Base-by-base conservation (phyloP, 805 yeast genomes). In the Lachancea quebecensis region DNA sequence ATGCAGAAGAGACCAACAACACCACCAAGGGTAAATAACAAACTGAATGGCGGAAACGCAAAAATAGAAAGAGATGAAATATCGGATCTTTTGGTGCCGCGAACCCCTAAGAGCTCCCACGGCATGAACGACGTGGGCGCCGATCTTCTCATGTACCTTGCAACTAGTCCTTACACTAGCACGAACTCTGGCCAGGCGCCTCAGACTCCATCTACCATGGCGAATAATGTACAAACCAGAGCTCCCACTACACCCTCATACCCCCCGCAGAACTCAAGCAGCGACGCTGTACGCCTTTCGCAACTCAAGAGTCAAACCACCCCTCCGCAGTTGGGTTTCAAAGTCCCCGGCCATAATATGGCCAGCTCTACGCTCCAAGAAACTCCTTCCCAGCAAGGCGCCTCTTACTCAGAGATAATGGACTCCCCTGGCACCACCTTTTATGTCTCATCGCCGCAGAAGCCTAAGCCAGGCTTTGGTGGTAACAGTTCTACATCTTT, bases 71-170 rank as follows among this genome's bases (percentile, higher is more conserved):
- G 36, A n/a, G 37, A 45, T 17, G 25, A 33, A 10, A 30, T 38
- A n/a, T 48, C 53, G 7, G 46, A 51, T 21, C 50, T 55, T 4
- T 49, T 54, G 14, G 47, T 42, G 15, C 50, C 55, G 14, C 39
- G 50, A 18, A 51, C 55, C 16, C 55, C 55, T 8, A 40, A 38
- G 18, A 31, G 11, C 16, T 17, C 45, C n/a, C 21, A 8, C 17
- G 42, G 38, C 16, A 53, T 52, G 10, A 57, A 59, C 45, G 65
- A 59, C 27, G 50, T 57, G 11, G 69, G 66, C 11, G 68, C 67
- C 10, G 69, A 65, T 48, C 40, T 65, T 31, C 51, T 65, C 34
- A 60, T 65, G 62, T 65, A 64, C 43, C 45, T 65, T 14, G 69
- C 69, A 1, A 59, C 68, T 32, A 59, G 65, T 32, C 69, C 69